Conservation (phyloP, 257 asterid genomes). For the Nicotiana obtusifolia region DNA sequence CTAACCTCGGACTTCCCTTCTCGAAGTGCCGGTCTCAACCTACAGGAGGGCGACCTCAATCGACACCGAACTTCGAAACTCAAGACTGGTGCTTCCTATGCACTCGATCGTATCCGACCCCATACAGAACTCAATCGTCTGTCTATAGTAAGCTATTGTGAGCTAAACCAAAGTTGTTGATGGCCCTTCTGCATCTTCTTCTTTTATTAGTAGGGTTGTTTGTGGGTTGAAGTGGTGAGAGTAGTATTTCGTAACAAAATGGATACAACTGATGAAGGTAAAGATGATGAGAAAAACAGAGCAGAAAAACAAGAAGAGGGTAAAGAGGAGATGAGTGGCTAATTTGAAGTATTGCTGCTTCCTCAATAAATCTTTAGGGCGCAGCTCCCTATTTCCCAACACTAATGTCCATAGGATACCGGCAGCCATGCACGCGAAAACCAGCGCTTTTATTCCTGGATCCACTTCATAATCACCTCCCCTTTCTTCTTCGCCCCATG, state of each 20-base stretch:
- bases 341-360: background rate
- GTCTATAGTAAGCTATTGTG: no score
- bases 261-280: background rate
- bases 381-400: background rate
- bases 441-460: background rate
- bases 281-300: background rate
- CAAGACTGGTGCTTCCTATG: no score
- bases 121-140: no score
- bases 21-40: no score
- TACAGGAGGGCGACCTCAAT: no score
- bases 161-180: background rate
- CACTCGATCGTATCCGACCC: no score
- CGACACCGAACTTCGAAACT: no score
- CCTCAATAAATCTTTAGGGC: background rate
- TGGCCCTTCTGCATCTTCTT: background rate
- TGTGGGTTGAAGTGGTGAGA: background rate
- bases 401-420: background rate
- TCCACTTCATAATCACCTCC: background rate
- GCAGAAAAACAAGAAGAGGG: background rate
- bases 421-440: background rate
- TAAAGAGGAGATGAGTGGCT: background rate
- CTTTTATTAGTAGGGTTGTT: background rate
- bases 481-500: background rate
- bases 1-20: no score
- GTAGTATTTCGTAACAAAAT: background rate